These are phyloP conservation scores for Gillenia trifoliata DNA, from an alignment of 306 rosid genomes.

Conservation along the genomic window DNA sequence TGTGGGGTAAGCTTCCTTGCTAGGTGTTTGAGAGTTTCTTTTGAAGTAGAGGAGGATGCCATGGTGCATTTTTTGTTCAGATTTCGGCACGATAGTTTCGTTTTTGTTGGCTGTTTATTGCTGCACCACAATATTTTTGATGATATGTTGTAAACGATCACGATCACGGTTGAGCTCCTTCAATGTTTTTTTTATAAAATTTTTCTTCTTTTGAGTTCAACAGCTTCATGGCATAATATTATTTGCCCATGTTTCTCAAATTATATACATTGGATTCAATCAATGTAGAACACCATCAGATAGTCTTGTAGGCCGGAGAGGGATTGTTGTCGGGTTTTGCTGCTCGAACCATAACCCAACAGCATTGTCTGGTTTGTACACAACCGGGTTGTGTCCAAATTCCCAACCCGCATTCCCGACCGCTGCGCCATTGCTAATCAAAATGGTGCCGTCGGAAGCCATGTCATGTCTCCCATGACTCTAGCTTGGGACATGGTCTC, in stretches of 20 bases:
- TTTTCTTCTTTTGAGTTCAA: too few relatives aligned
- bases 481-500: slow-evolving; percentile 56
- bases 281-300: too few relatives aligned
- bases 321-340: slow-evolving; percentile 31
- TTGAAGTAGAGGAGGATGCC: background rate
- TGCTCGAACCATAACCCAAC: slow-evolving; percentile 36
- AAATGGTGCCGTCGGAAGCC: slow-evolving; percentile 57
- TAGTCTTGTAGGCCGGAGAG: background rate
- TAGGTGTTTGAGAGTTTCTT: background rate
- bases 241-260: too few relatives aligned
- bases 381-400: slow-evolving; percentile 25
- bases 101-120: too few relatives aligned
- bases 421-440: slow-evolving; percentile 46
- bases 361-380: slow-evolving; percentile 25
- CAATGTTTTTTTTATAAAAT: too few relatives aligned
- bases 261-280: too few relatives aligned
- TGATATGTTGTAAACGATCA: too few relatives aligned
- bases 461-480: slow-evolving; percentile 58
- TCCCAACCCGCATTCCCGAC: slow-evolving; percentile 55
- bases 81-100: background rate
- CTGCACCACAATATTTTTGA: too few relatives aligned
- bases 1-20: background rate
- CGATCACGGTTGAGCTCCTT: too few relatives aligned
- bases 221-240: too few relatives aligned
- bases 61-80: background rate